These are phyloP conservation scores for Trichoderma sp. DNA, from an alignment of 2,329 filamentous ascomycete species.

Conservation along the genomic window DNA sequence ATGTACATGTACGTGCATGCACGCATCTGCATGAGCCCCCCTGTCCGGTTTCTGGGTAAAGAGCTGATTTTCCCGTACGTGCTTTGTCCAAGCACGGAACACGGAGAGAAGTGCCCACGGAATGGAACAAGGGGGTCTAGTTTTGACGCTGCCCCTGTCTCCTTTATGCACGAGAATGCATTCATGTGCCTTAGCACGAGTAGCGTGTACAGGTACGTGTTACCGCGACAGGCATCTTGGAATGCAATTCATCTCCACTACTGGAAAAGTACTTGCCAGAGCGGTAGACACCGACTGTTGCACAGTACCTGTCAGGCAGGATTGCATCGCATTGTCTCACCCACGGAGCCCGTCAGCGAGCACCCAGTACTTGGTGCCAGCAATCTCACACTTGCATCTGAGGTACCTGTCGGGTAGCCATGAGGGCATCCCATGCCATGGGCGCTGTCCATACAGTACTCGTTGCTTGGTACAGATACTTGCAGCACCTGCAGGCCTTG, in stretches of 20 bases:
- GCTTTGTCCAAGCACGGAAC: not conserved
- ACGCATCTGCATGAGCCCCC: not conserved
- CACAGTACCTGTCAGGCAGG: not conserved
- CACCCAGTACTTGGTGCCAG: not conserved
- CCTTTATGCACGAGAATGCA: constrained; percentile 3
- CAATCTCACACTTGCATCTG: not conserved
- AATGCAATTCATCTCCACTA: not conserved
- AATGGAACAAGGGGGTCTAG: not conserved
- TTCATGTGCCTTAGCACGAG: not conserved
- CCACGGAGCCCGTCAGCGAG: not conserved
- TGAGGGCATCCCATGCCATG: not conserved
- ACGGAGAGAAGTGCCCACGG: not conserved
- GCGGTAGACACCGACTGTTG: constrained; percentile 11
- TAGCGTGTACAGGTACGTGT: not conserved
- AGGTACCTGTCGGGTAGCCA: constrained; percentile 7
- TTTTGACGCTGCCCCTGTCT: constrained; percentile 1
- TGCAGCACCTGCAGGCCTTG: not conserved
- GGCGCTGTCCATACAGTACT: not conserved
- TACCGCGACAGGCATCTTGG: not conserved
- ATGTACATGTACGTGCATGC: not conserved
- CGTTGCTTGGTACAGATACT: not conserved
- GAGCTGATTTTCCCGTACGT: not conserved
- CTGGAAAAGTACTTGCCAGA: not conserved
- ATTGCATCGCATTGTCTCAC: constrained; percentile 2
- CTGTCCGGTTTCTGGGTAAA: not conserved